Base-by-base conservation (phyloP, 768 basidiomycete genomes). In the Kwoniella sp. region DNA sequence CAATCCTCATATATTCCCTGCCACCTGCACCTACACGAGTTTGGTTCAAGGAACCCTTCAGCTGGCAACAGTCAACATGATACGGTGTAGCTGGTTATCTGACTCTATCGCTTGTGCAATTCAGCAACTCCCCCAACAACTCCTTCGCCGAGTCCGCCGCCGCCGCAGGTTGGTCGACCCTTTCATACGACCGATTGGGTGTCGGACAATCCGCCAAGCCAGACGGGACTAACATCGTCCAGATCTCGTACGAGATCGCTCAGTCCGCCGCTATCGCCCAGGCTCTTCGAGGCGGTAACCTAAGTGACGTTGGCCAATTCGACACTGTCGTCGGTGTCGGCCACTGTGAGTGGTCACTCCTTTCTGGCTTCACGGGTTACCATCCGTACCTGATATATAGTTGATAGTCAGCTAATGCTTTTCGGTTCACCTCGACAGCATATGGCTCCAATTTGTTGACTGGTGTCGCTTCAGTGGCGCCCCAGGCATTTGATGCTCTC, bases 131-230 rank as follows among this genome's bases (percentile, higher is more conserved):
- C 17, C 60, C 65, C 54, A 55, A 68, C 53, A 64, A 73, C 47
- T 73, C 72, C n/a, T 73, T 73, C 34, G 69, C 65, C 45, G 64
- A 73, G 45, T 56, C 48, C 45, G 72, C 72, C n/a, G 69, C 69
- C 4, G 69, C 67, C 22, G 69, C 69, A 3, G 69, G 59, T 4
- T 66, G 65, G 65, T 69, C 74, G 8, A 76, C 74, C 3, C 67
- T 76, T 0, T 66, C 71, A 4, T 76, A 76, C 58, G 74, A 76
- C 45, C 65, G 74, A 47, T 58, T 76, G 13, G 74, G 74, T 45
- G 72, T 73, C 30, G 72, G 72, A 4, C 58, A 58, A 38, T 76
- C 74, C 17, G 68, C 67, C 45, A 68, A 73, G 37, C 74, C 74
- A 11, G 65, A 76, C 47, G 74, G 74, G 22, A 69, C 68, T 25